phyloP scores from a whole-genome alignment of 2,329 filamentous ascomycete genomes.

The Penicillium sp. region DNA sequence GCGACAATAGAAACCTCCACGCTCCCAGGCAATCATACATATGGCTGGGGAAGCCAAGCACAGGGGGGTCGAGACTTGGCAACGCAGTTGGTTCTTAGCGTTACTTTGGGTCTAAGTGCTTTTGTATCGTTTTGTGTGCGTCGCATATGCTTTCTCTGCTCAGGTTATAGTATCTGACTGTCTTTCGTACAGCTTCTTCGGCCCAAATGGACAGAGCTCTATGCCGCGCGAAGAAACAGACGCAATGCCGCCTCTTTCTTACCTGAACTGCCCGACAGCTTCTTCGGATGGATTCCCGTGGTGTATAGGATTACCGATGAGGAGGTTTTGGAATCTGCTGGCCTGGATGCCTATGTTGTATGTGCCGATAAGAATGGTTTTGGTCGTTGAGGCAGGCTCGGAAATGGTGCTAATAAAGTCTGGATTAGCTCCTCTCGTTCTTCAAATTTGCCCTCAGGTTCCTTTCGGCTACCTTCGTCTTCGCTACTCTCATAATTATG shows the following conservation, averaged over 20 bases:
- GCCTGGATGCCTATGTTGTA: conserved; percentile 90
- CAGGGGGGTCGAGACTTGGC: conserved; percentile 35
- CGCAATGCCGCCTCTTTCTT: conserved; percentile 62
- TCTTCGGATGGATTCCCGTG: conserved; percentile 90
- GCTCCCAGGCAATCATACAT: conserved; percentile 1
- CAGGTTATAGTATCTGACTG: not conserved
- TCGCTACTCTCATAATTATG: conserved; percentile 73
- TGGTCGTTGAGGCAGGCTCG: not conserved
- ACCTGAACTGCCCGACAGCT: conserved; percentile 74
- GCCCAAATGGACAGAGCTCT: conserved; percentile 86
- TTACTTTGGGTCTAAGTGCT: conserved; percentile 39
- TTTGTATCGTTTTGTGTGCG: conserved; percentile 47
- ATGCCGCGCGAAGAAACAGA: conserved; percentile 80
- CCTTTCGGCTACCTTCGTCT: conserved; percentile 72
- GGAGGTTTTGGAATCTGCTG: conserved; percentile 83
- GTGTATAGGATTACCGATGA: conserved; percentile 83
- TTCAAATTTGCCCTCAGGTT: conserved; percentile 93
- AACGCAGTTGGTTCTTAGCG: conserved; percentile 43
- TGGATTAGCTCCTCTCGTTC: conserved; percentile 72
- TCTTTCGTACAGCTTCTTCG: conserved; percentile 62
- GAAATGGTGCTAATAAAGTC: not conserved
- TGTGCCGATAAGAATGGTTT: conserved; percentile 26
- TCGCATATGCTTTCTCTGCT: not conserved
- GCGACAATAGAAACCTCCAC: not conserved
- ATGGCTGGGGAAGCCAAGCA: conserved; percentile 28